phyloP scores from a whole-genome alignment of 2,329 filamentous ascomycete genomes.

The Ophiostoma quercus region DNA sequence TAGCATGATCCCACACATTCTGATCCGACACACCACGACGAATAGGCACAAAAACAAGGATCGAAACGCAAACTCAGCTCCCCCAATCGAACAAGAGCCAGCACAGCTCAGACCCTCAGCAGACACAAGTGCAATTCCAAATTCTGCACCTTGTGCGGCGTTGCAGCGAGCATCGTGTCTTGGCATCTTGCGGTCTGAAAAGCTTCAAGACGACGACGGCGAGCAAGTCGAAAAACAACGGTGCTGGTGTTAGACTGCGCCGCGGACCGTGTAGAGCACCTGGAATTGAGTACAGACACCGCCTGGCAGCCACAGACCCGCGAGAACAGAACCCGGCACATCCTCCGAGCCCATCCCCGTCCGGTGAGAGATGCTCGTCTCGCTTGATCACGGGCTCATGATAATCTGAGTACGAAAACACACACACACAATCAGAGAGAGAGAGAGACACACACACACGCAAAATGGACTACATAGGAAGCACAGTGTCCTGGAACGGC shows the following conservation, averaged over 20 bases:
- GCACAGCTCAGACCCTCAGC: background rate
- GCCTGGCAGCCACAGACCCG: background rate
- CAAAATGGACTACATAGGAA: conserved; percentile 45
- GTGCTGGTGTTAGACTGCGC: background rate
- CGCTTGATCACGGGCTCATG: background rate
- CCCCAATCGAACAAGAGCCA: background rate
- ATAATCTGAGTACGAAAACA: background rate
- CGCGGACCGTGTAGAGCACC: background rate
- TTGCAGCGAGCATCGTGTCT: conserved; percentile 8
- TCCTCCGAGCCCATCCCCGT: background rate
- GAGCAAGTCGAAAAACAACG: background rate
- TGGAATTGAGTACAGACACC: background rate
- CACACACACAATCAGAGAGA: background rate
- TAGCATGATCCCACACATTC: background rate
- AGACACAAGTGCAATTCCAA: background rate
- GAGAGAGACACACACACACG: background rate
- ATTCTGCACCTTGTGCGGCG: background rate
- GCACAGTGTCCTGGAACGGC: conserved; percentile 41
- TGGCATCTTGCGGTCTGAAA: conserved; percentile 14
- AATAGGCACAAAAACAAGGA: conserved; percentile 1
- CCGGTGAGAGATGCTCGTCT: background rate
- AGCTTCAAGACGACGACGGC: background rate
- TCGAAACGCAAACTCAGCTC: background rate
- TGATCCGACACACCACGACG: background rate
- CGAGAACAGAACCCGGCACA: background rate